These are phyloP conservation scores for Paramecium bursaria DNA, from an alignment of 73 alveolate species.

Conservation along the genomic window DNA sequence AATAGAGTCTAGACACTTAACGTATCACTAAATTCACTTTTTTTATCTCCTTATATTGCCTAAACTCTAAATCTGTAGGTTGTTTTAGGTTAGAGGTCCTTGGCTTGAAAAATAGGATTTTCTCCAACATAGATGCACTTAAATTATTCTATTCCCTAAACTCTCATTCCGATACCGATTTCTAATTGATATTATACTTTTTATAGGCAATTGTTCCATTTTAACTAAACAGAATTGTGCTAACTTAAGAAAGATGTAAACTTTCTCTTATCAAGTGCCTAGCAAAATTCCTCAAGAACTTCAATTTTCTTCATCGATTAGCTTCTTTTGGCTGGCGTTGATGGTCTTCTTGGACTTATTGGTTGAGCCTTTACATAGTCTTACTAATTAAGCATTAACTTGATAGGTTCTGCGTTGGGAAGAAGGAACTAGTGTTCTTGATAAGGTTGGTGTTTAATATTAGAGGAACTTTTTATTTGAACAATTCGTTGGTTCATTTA, in stretches of 20 bases:
- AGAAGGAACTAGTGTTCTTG: not conserved
- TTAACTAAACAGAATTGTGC: not conserved
- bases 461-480: too few relatives aligned
- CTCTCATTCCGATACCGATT: slow-evolving; percentile 44
- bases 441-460: too few relatives aligned
- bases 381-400: slow-evolving; percentile 2
- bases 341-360: slow-evolving; percentile 28
- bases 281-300: not conserved
- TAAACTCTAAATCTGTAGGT: slow-evolving; percentile 51
- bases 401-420: not conserved
- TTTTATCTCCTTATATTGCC: not conserved
- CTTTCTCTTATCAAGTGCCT: slow-evolving; percentile 17
- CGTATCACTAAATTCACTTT: slow-evolving; percentile 33
- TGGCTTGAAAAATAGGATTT: not conserved
- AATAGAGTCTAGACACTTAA: not conserved
- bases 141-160: slow-evolving; percentile 48
- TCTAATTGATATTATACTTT: not conserved
- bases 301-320: slow-evolving; percentile 43
- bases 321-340: slow-evolving; percentile 21
- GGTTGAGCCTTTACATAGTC: not conserved
- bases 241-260: not conserved
- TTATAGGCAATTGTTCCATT: slow-evolving; percentile 19
- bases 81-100: slow-evolving; percentile 14
- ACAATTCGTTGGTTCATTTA: too few relatives aligned
- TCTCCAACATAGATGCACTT: slow-evolving; percentile 10